Evolutionary conservation across 1,284 basidiomycete genomes (phyloP), one percentile per base, ranked within the genome.

Genomic region (Vanrija sp.): DNA sequence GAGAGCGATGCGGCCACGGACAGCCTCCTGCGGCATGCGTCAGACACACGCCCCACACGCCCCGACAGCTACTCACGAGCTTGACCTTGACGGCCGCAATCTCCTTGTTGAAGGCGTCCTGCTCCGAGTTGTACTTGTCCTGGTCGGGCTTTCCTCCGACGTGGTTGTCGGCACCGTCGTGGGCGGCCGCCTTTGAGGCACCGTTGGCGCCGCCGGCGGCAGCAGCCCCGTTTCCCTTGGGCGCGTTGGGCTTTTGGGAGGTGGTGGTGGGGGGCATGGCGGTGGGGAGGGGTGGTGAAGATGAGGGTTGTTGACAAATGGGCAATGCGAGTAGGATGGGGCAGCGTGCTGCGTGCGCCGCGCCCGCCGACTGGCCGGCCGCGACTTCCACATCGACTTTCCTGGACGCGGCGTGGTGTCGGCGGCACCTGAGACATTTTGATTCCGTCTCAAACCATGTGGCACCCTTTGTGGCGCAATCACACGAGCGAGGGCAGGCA

Each of bases 61-160:
- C 12, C 19, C 15, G 10, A 6, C 31, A 31, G 9, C 24, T 3
- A 83, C 88, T 71, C 68, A 92, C 92, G 59, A 92, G 77, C 77
- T 90, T 86, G 36, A 75, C 73, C 76, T 94, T 89, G 47, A 90
- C 75, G 45, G 77, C 81, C 53, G 91, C 90, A 66, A 96, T 93
- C 69, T 93, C 87, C 37, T 81, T 77, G 77, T 88, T 92, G 64
- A 94, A 77, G 63, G 76, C 83, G 46, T 87, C 84, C 78, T 95
- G 91, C 77, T 95, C 90, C 20, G 80, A 81, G 57, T 94, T 88
- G 73, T 87, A 88, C 27, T 76, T 78, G 44, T 79, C 80, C 77
- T 90, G 90, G 80, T 94, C 91, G 27, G 92, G 91, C 73, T 80
- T 88, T 43, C 76, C 66, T n/a, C 75, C 52, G 38, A 63, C 66